Base-by-base conservation (phyloP, 176 grass and related monocot genomes). In the Juncus effusus region DNA sequence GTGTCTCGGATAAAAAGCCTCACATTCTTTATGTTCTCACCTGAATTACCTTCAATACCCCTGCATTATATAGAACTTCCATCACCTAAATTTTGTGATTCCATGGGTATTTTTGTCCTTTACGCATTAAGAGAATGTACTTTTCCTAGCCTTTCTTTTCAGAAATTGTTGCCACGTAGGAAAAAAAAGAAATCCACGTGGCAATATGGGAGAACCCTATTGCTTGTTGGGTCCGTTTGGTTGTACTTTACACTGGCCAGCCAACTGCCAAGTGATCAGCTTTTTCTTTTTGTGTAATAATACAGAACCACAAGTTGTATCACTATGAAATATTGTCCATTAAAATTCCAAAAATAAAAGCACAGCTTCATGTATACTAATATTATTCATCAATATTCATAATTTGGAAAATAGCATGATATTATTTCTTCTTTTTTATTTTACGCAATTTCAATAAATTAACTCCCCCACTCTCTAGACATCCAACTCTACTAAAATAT, bases 141-240 rank as follows among this genome's bases (percentile, higher is more conserved):
- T 40, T 28, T 65, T 65, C 15, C 36, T 51, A 16, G 36, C 6
- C 37, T 45, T 8, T 44, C 2, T 15, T 73, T 60, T 45, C 12
- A 13, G 7, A 28, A 37, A 73, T 60, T 50, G 54, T 41, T 73
- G 69, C 38, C 69, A 60, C 69, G 54, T 60, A 6, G 35, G 51
- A 58, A 3, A 5, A 3, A 5, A 16, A 5, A 54, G 10, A 28
- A 28, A 28, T 39, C 16, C 19, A 28, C 64, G 14, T 51, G 16
- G 57, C 19, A 61, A 4, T 45, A 16, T 15, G 42, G 40, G 40
- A 40, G 19, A 28, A 28, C 1, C 1, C 19, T 28, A 28, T 28
- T 28, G 19, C 19, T 28, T 28, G 19, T 28, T 28, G 19, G 19
- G 1, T 28, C 19, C 42, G 28, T 10, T 65, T 40, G 3, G 2